Conservation (phyloP, 495 filamentous ascomycete genomes). For the Penicillium desertorum region DNA sequence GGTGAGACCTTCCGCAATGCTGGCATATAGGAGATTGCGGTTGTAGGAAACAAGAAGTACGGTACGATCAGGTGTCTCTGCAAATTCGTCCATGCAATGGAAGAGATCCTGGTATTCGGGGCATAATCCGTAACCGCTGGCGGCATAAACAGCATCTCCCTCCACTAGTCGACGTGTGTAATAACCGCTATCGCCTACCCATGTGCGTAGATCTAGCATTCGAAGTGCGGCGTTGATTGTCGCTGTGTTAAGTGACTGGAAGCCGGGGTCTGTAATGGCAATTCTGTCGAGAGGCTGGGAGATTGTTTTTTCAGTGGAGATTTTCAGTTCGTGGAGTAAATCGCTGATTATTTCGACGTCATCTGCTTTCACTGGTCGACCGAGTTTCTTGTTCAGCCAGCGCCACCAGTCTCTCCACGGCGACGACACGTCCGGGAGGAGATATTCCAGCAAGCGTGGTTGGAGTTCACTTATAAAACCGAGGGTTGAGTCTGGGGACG, state of each 20-base stretch:
- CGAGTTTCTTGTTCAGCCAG: constrained; percentile 15
- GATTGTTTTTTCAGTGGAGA: constrained; percentile 13
- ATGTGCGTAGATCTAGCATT: constrained; percentile 12
- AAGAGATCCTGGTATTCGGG: constrained; percentile 14
- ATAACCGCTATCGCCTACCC: constrained; percentile 12
- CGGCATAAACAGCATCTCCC: constrained; percentile 18
- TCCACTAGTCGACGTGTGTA: constrained; percentile 12
- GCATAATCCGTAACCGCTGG: constrained; percentile 14
- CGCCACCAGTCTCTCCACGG: constrained; percentile 13
- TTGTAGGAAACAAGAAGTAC: constrained; percentile 14
- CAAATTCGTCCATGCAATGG: constrained; percentile 15
- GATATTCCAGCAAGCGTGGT: neutral
- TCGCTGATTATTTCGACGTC: constrained; percentile 17
- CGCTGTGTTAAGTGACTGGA: neutral
- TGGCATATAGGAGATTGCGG: constrained; percentile 12
- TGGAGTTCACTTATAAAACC: neutral
- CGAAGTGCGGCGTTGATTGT: constrained; percentile 12
- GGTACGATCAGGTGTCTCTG: neutral
- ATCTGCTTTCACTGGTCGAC: constrained; percentile 7
- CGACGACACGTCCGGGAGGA: constrained; percentile 3
- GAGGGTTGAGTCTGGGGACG: neutral
- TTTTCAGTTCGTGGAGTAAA: constrained; percentile 15
- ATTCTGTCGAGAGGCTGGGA: constrained; percentile 16
- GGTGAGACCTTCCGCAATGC: constrained; percentile 8
- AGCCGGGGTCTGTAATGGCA: constrained; percentile 16